These are phyloP conservation scores for Dorcoceras hygrometricum DNA, from an alignment of 257 asterid species.

Conservation along the genomic window DNA sequence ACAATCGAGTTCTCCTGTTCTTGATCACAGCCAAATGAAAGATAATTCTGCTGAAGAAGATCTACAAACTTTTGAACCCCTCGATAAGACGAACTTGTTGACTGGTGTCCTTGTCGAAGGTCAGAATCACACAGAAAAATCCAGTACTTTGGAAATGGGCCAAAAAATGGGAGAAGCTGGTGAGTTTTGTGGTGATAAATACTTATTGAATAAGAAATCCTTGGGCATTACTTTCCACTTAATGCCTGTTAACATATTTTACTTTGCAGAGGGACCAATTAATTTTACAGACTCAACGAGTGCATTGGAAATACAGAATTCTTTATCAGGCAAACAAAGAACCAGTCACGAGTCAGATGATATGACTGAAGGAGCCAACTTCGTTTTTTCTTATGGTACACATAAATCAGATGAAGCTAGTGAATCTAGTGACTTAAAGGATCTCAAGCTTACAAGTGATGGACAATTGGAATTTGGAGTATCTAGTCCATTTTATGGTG, in stretches of 20 bases:
- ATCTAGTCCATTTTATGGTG: conserved; percentile 24
- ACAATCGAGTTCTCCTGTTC: conserved; percentile 6
- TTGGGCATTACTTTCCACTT: background rate
- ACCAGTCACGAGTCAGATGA: conserved; percentile 19
- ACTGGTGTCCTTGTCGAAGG: conserved; percentile 6
- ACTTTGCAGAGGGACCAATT: conserved; percentile 23
- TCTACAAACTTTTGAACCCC: conserved; percentile 15
- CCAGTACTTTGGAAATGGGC: conserved; percentile 2
- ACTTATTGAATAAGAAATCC: conserved; percentile 5
- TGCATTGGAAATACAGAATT: conserved; percentile 8
- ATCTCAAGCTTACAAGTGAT: conserved; percentile 10
- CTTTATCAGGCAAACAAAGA: conserved; percentile 12
- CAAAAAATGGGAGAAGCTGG: conserved; percentile 25
- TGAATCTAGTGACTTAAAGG: conserved; percentile 17
- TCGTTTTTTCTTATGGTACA: background rate
- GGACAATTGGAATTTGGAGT: conserved; percentile 1
- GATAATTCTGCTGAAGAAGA: conserved; percentile 16
- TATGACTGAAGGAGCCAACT: conserved; percentile 8
- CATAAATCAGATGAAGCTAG: conserved; percentile 27
- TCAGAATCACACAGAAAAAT: conserved; percentile 22
- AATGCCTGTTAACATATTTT: conserved; percentile 8
- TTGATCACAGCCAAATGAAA: conserved; percentile 21
- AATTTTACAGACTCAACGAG: conserved; percentile 13
- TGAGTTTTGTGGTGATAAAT: conserved; percentile 26
- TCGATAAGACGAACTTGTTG: conserved; percentile 1